Percentiles rank a stretch among this genome's conserved stretches.
Evolutionary conservation across 2,329 filamentous ascomycete species (phyloP).

Genomic region (Alternaria longipes): DNA sequence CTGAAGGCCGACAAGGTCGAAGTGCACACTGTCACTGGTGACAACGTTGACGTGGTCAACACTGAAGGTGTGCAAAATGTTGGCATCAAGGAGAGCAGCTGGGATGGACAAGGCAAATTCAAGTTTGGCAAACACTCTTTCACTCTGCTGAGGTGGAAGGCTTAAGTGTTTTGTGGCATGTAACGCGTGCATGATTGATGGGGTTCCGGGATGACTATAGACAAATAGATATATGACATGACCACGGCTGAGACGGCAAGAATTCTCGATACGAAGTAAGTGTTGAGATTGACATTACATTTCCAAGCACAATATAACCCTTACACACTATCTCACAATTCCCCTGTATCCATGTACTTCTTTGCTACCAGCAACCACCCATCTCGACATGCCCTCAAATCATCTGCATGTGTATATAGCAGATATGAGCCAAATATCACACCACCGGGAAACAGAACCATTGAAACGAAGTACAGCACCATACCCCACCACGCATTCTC

Average conservation of each 20-base stretch:
- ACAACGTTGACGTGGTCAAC: conserved; percentile 67
- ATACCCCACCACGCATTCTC: conserved; percentile 34
- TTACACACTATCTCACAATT: neutral
- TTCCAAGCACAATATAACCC: neutral
- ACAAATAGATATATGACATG: neutral
- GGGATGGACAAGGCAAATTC: conserved; percentile 70
- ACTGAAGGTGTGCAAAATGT: conserved; percentile 70
- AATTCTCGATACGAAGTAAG: neutral
- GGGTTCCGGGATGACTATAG: neutral
- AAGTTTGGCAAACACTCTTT: conserved; percentile 75
- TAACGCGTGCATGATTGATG: neutral
- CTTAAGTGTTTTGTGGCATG: neutral
- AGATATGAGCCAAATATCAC: conserved; percentile 13
- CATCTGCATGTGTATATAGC: conserved; percentile 22
- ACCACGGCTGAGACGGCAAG: neutral
- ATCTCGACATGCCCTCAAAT: conserved; percentile 22
- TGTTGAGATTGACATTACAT: neutral
- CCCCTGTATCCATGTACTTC: conserved; percentile 21
- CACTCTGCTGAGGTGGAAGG: conserved; percentile 69
- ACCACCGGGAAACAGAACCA: conserved; percentile 25
- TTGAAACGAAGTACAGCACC: conserved; percentile 30
- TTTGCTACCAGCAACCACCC: conserved; percentile 18
- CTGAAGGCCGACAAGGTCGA: conserved; percentile 58
- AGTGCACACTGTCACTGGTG: conserved; percentile 71
- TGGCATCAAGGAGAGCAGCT: conserved; percentile 66